phyloP scores from a whole-genome alignment of 805 yeast species.

The Metschnikowia amazonensis region DNA sequence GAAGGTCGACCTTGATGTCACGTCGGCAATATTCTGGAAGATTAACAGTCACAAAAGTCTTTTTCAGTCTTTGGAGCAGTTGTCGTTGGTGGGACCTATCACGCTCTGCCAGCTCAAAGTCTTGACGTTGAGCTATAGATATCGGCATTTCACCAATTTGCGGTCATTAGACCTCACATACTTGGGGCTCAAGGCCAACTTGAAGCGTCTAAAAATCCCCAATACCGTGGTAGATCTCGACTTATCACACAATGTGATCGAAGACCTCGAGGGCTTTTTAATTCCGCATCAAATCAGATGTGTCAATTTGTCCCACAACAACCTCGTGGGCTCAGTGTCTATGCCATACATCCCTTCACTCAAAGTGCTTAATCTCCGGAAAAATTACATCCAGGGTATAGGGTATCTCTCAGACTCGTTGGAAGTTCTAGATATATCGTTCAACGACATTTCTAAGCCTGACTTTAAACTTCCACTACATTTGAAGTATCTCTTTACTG shows the following conservation, averaged over 20 bases:
- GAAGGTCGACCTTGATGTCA: constrained; percentile 1
- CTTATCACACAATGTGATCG: constrained; percentile 5
- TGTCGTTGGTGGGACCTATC: constrained; percentile 6
- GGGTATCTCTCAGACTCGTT: constrained; percentile 5
- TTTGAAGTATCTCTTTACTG: constrained; percentile 1
- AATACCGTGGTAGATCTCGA: constrained; percentile 2
- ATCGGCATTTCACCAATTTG: constrained; percentile 1
- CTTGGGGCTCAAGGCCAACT: constrained; percentile 2
- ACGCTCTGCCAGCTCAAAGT: not conserved
- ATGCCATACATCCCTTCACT: constrained; percentile 4
- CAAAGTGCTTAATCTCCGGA: constrained; percentile 6
- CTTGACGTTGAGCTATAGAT: constrained; percentile 2
- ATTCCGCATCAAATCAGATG: constrained; percentile 4
- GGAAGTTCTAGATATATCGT: constrained; percentile 8
- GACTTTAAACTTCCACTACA: not conserved
- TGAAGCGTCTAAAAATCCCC: constrained; percentile 5
- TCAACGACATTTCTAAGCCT: constrained; percentile 5
- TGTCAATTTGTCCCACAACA: constrained; percentile 8
- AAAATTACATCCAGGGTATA: constrained; percentile 4
- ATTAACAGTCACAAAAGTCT: not conserved
- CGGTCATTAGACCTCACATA: constrained; percentile 3
- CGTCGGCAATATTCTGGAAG: constrained; percentile 1
- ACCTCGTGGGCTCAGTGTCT: constrained; percentile 3
- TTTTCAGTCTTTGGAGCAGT: constrained; percentile 4
- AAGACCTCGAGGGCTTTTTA: not conserved